phyloP scores from a whole-genome alignment of 768 basidiomycete genomes.

The Mycena latifolia region DNA sequence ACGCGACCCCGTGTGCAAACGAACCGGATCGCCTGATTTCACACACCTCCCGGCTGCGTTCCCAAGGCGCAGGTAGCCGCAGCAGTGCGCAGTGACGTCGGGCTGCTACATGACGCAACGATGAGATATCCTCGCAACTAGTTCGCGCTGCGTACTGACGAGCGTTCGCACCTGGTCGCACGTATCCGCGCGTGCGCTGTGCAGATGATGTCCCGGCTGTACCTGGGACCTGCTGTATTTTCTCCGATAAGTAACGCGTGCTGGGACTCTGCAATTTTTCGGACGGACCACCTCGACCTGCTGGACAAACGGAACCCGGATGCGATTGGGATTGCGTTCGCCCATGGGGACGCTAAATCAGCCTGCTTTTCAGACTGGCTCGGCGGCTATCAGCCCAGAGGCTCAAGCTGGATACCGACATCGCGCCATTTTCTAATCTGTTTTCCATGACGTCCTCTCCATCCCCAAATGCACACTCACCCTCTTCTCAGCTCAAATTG shows the following conservation, averaged over 20 bases:
- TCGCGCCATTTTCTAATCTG: neutral
- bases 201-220: conserved; percentile 2
- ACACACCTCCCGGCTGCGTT: neutral
- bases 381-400: too few species aligned
- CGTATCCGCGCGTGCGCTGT: too few species aligned
- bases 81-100: conserved; percentile 18
- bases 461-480: neutral
- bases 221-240: too few species aligned
- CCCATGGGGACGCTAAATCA: too few species aligned
- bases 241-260: conserved; percentile 2
- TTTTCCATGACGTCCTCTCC: neutral
- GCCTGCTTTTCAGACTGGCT: too few species aligned
- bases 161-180: conserved; percentile 6
- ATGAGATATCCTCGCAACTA: neutral
- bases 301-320: neutral
- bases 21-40: conserved; percentile 1
- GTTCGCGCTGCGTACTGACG: neutral
- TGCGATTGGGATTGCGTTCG: too few species aligned
- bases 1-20: neutral
- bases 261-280: neutral
- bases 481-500: neutral
- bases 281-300: conserved; percentile 3
- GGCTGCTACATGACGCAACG: conserved; percentile 4
- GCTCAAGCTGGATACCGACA: too few species aligned
- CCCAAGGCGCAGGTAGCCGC: too few species aligned